Percentiles rank a stretch among this genome's conserved stretches.
Evolutionary conservation across 2,329 filamentous ascomycete genomes (phyloP).

Genomic region (Penicillium sp.): DNA sequence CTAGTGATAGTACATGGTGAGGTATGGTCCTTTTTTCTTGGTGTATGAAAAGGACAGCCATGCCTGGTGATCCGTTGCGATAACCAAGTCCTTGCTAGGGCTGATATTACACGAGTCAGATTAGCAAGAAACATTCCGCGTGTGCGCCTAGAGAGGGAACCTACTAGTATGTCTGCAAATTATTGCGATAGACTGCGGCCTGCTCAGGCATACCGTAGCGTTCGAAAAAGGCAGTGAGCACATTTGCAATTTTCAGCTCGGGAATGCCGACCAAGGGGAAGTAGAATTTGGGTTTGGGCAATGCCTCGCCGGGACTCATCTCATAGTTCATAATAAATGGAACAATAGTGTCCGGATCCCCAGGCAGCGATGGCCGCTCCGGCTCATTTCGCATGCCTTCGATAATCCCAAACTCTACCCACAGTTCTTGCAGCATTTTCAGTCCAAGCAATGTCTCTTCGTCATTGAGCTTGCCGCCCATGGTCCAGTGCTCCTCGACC

Average conservation of each 20-base stretch:
- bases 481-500: slow-evolving; percentile 15
- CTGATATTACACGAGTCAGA: background rate
- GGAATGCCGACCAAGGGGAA: slow-evolving; percentile 10
- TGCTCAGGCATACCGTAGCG: slow-evolving; percentile 1
- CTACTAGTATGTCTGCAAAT: slow-evolving; percentile 10
- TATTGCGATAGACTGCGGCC: slow-evolving; percentile 2
- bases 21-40: slow-evolving; percentile 5
- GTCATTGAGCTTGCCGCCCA: slow-evolving; percentile 11
- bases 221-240: slow-evolving; percentile 3
- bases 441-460: slow-evolving; percentile 9
- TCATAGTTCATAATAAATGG: slow-evolving; percentile 10
- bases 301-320: background rate
- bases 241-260: slow-evolving; percentile 5
- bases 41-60: slow-evolving; percentile 8
- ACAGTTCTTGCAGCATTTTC: slow-evolving; percentile 13
- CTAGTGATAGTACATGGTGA: slow-evolving; percentile 8
- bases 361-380: slow-evolving; percentile 4
- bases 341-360: slow-evolving; percentile 6
- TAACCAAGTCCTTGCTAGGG: slow-evolving; percentile 2
- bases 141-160: background rate
- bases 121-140: background rate
- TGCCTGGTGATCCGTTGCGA: slow-evolving; percentile 5
- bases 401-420: slow-evolving; percentile 7
- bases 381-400: slow-evolving; percentile 8
- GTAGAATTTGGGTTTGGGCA: slow-evolving; percentile 9